Base-by-base conservation (phyloP, 2,329 filamentous ascomycete species). In the Diaporthe ampelina region DNA sequence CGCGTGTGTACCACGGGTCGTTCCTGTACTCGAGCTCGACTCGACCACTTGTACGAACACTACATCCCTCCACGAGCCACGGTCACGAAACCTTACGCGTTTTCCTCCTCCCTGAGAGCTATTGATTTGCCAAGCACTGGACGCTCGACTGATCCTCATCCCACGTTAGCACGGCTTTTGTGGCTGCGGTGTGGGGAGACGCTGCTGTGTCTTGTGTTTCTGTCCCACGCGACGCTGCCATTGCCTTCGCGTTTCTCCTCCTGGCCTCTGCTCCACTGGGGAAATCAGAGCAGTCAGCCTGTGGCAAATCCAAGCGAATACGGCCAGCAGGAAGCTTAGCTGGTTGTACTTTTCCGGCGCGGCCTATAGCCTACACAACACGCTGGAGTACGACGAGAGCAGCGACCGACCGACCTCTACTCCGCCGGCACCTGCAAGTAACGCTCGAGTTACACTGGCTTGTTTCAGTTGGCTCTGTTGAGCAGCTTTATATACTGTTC, bases 401-500 rank as follows among this genome's bases (percentile, higher is more conserved):
- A 75, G 75, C 73, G 72, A 57, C 75, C 63, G 32, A 67, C 75
- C 75, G 73, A 32, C 24, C 19, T 75, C 56, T 63, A 43, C 52
- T 72, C 72, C 74, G 67, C 70, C 75, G 70, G 65, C 65, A 73
- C 54, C 70, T 67, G 52, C 50, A 71, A 56, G 65, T 57, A 74
- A 45, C 48, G 45, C 26, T 74, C 72, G 40, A 75, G 76, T 77
- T 68, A 76, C 76, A 77, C 74, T 43, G 73, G 50, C 70, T 68
- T 77, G 76, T 77, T 77, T 77, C 76, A 77, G 73, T 75, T 50
- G 40, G 52, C 67, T 67, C 68, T 69, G 43, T 56, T 61, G 70
- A 73, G 67, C 61, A 71, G 71, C 70, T 65, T 72, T 76, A 76
- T 76, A 76, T 75, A 75, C 73, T 26, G 70, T 75, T 75, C 73